These are phyloP conservation scores for Withania somnifera DNA, from an alignment of 305 asterid species.

Conservation along the genomic window DNA sequence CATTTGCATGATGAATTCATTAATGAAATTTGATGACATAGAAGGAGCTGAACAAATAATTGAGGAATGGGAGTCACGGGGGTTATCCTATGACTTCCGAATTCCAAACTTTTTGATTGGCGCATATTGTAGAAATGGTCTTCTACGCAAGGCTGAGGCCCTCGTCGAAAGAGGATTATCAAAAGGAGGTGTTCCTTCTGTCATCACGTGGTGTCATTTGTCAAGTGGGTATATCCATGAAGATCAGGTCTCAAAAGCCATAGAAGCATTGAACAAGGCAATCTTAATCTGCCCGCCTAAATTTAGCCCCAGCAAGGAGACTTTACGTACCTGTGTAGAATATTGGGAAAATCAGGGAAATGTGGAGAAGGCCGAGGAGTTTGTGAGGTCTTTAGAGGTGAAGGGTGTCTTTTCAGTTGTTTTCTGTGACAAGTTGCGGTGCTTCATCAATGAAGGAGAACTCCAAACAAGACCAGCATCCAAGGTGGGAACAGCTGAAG, in stretches of 20 bases:
- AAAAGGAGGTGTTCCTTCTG: slow-evolving; percentile 39
- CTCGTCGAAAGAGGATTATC: slow-evolving; percentile 22
- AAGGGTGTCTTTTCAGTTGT: slow-evolving; percentile 7
- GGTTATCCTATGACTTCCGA: slow-evolving; percentile 36
- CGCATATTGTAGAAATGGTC: slow-evolving; percentile 40
- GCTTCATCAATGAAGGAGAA: slow-evolving; percentile 1
- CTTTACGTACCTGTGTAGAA: slow-evolving; percentile 33
- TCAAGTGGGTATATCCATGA: slow-evolving; percentile 37
- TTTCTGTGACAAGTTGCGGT: slow-evolving; percentile 11
- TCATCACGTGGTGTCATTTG: slow-evolving; percentile 44
- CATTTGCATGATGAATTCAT: slow-evolving; percentile 41
- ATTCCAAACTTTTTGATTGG: slow-evolving; percentile 44
- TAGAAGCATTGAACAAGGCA: slow-evolving; percentile 51
- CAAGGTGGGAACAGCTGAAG: neutral
- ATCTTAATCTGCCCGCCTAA: slow-evolving; percentile 27
- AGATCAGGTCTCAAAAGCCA: slow-evolving; percentile 24
- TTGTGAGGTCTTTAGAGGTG: slow-evolving; percentile 16
- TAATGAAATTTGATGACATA: slow-evolving; percentile 37
- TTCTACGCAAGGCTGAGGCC: slow-evolving; percentile 41
- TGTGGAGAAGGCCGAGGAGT: slow-evolving; percentile 31
- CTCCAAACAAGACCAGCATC: neutral
- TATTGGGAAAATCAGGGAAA: slow-evolving; percentile 30
- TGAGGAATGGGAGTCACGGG: slow-evolving; percentile 50
- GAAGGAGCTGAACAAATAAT: slow-evolving; percentile 41
- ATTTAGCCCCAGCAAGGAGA: slow-evolving; percentile 22